Evolutionary conservation across 2,329 filamentous ascomycete species (phyloP), one percentile per base, ranked within the genome.

Genomic region (Aspergillus sp.): DNA sequence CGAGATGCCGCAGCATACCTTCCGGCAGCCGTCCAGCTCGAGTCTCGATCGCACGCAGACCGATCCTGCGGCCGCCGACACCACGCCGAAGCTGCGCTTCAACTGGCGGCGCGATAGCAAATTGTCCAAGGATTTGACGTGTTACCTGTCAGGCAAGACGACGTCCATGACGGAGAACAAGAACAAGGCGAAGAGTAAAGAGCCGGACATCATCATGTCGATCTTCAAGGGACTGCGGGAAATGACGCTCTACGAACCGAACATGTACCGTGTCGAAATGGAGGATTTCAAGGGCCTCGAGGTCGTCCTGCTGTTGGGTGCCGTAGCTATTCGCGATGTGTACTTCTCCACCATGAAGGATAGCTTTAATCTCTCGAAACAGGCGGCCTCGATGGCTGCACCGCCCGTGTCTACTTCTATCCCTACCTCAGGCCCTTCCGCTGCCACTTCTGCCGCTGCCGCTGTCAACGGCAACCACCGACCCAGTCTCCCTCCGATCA

Each of bases 261-360:
- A 98, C 72, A 82, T 98, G 71, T 88, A 90, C 62, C 84, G 95
- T 6, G 89, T 98, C 11, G 93, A 98, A 49, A 87, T 98, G 62
- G 92, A 99, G 74, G 95, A 99, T 75, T 87, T 90, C 58, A 98
- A 97, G 75, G 95, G 95, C 0, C 80, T 98, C 4, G 95, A 99
- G 73, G 85, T 98, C 1, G 88, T 93, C 1, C 77, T 98, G 22
- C 70, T 88, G 29, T 77, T 89, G 0, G 79, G 84, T 16, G 85
- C 84, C 0, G 79, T 85, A 2, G 84, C 85, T 12, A 87, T 89
- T 59, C 80, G 84, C 24, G 86, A 88, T 66, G 75, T 88, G 5
- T 88, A 82, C 73, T 87, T 87, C 67, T 78, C 83, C 59, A 84
- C 87, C 4, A 84, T 87, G 57, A 84, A 85, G 18, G 90, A 96